Evolutionary conservation across 352 stramenopile genomes (phyloP).

Genomic region (Salisapilia sapeloensis): DNA sequence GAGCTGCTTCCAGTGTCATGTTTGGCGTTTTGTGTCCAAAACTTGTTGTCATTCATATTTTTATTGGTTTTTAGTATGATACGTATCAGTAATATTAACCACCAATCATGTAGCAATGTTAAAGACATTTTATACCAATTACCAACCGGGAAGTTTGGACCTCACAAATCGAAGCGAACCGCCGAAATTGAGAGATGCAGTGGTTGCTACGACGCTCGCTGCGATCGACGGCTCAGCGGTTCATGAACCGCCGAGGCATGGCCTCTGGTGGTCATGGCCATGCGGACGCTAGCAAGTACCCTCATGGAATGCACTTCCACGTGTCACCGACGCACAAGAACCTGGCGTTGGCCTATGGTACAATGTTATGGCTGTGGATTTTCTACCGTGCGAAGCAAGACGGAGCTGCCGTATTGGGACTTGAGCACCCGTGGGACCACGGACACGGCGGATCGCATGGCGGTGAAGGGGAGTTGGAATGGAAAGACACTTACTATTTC

Average conservation of each 20-base stretch:
- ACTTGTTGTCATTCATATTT: no score
- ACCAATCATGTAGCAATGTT: no score
- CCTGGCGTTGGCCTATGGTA: conserved; percentile 70
- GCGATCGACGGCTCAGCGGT: conserved; percentile 3
- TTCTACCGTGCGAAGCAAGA: conserved; percentile 83
- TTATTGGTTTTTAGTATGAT: no score
- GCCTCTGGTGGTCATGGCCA: conserved; percentile 22
- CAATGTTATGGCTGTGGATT: conserved; percentile 83
- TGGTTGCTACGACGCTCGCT: conserved; percentile 7
- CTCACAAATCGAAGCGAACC: no score
- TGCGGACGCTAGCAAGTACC: conserved; percentile 36
- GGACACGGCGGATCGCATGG: conserved; percentile 25
- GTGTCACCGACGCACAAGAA: conserved; percentile 81
- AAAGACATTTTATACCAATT: no score
- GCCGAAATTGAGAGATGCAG: no score
- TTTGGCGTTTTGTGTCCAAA: no score
- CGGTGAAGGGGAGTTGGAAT: conserved; percentile 9
- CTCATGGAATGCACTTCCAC: conserved; percentile 81
- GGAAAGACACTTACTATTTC: conserved; percentile 42
- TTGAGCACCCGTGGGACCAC: conserved; percentile 79
- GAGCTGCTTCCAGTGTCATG: no score
- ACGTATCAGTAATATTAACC: no score
- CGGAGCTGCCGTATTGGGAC: conserved; percentile 57
- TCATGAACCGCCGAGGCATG: conserved; percentile 39
- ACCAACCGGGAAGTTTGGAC: no score